Percentiles rank a stretch among this genome's conserved stretches.
Evolutionary conservation across 2,329 filamentous ascomycete species (phyloP).

Genomic region (Xylariaceae sp.): DNA sequence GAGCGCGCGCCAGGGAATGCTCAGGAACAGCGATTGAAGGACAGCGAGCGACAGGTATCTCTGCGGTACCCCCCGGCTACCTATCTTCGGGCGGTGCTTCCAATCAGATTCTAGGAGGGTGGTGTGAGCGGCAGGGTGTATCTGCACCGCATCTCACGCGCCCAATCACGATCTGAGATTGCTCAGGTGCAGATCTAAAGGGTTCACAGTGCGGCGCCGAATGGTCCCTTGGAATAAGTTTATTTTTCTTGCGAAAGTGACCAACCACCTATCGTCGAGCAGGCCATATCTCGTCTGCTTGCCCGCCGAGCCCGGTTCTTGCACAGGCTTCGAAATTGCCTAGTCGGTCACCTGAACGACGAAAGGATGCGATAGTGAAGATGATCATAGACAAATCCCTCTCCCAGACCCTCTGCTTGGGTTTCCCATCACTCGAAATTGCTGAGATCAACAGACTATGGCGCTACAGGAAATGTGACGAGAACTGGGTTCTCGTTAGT

Average conservation of each 20-base stretch:
- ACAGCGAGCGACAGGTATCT: too few species aligned
- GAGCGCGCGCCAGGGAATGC: too few species aligned
- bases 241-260: background rate
- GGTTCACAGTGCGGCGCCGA: slow-evolving; percentile 8
- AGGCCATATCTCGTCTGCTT: background rate
- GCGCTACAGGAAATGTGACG: too few species aligned
- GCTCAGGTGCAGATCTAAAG: slow-evolving; percentile 4
- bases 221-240: too few species aligned
- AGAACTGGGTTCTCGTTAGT: too few species aligned
- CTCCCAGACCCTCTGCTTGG: background rate
- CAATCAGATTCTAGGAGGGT: slow-evolving; percentile 12
- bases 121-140: background rate
- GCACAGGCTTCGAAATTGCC: background rate
- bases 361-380: slow-evolving; percentile 17
- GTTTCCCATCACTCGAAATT: slow-evolving; percentile 5
- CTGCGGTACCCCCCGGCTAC: too few species aligned
- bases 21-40: too few species aligned
- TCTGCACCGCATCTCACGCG: background rate
- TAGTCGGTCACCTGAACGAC: slow-evolving; percentile 15
- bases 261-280: background rate
- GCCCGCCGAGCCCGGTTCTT: too few species aligned
- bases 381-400: slow-evolving; percentile 2
- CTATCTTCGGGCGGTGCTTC: too few species aligned
- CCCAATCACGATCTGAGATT: slow-evolving; percentile 4
- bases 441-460: background rate